phyloP scores from a whole-genome alignment of 2,329 filamentous ascomycete genomes.

The Cladobotryum protrusum region DNA sequence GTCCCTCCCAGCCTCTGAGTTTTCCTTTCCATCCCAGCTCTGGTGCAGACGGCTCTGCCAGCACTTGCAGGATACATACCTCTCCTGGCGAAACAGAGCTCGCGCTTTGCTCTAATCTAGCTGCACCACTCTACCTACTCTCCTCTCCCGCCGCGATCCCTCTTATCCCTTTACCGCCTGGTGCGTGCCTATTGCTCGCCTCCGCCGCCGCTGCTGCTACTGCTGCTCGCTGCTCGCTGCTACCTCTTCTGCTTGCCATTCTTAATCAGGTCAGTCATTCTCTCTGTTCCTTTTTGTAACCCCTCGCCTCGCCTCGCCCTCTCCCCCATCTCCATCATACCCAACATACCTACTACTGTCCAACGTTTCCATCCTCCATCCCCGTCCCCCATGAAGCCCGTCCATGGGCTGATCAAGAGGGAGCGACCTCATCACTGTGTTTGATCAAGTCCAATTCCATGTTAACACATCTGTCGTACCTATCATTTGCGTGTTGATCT shows the following conservation, averaged over 20 bases:
- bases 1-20: constrained; percentile 24
- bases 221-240: constrained; percentile 15
- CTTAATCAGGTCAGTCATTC: constrained; percentile 24
- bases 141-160: constrained; percentile 5
- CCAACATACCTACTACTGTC: constrained; percentile 6
- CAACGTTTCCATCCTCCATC: constrained; percentile 9
- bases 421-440: constrained; percentile 17
- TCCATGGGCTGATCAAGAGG: constrained; percentile 21
- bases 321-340: constrained; percentile 14
- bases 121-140: constrained; percentile 4
- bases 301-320: constrained; percentile 17
- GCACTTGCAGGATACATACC: constrained; percentile 29
- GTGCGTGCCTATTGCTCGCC: constrained; percentile 7
- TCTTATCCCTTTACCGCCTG: constrained; percentile 14
- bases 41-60: constrained; percentile 17
- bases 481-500: constrained; percentile 7
- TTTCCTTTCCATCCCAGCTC: constrained; percentile 21
- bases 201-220: constrained; percentile 16
- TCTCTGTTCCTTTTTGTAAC: constrained; percentile 1
- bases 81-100: constrained; percentile 25
- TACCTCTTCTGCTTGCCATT: constrained; percentile 15
- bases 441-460: constrained; percentile 11
- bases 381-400: constrained; percentile 23
- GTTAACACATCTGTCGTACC: not conserved
- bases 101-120: constrained; percentile 10